These are phyloP conservation scores for Rostrohypoxylon terebratum DNA, from an alignment of 495 filamentous ascomycete species.

Conservation along the genomic window DNA sequence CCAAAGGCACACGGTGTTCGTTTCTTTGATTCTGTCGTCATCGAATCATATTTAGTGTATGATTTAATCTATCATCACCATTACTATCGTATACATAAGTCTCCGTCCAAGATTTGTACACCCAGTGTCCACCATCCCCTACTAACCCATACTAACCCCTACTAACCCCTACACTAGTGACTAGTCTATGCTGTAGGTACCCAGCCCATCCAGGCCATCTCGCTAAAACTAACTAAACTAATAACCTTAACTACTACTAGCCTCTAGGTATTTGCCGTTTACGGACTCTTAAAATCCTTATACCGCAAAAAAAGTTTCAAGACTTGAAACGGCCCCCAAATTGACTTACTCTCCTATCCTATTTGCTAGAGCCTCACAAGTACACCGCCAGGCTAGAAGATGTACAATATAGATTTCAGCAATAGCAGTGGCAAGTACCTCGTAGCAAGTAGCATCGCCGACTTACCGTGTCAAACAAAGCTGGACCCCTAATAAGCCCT, in stretches of 20 bases:
- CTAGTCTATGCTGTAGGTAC: too few species aligned
- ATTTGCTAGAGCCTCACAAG: slow-evolving; percentile 17
- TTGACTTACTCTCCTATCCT: slow-evolving; percentile 29
- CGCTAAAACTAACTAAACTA: slow-evolving; percentile 3
- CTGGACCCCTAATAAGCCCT: background rate
- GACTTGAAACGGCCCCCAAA: slow-evolving; percentile 45
- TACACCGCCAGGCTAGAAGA: background rate
- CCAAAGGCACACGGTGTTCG: slow-evolving; percentile 1
- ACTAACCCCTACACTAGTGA: too few species aligned
- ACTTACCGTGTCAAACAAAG: background rate
- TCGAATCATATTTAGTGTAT: background rate
- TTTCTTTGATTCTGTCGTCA: slow-evolving; percentile 12
- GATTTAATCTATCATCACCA: background rate
- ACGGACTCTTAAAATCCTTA: slow-evolving; percentile 19
- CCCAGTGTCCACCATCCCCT: too few species aligned
- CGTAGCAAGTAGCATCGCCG: background rate
- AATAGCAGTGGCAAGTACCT: background rate
- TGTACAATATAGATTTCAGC: slow-evolving; percentile 5
- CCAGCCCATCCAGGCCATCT: background rate
- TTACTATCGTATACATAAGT: background rate
- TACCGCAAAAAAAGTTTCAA: slow-evolving; percentile 18
- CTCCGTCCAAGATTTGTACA: background rate
- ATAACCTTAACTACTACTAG: background rate
- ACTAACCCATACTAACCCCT: too few species aligned
- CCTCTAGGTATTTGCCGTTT: slow-evolving; percentile 7